phyloP scores from a whole-genome alignment of 1,139 yeast species.

The Taphrina confusa region DNA sequence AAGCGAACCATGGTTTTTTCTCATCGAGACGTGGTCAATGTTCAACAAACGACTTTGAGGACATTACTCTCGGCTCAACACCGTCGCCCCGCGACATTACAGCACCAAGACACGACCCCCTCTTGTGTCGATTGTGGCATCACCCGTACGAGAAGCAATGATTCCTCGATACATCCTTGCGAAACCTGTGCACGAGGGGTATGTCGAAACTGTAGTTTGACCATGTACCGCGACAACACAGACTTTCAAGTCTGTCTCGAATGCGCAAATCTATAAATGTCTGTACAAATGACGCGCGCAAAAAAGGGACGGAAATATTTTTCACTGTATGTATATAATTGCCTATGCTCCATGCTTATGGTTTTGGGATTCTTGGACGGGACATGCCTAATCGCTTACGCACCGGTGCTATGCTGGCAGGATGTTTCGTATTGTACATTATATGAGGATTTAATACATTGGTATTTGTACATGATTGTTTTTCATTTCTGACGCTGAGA shows the following conservation, averaged over 20 bases:
- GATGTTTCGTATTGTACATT: background rate
- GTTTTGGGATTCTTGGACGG: constrained; percentile 18
- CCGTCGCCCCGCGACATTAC: background rate
- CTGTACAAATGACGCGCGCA: background rate
- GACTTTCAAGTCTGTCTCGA: constrained; percentile 22
- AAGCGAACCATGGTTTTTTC: background rate
- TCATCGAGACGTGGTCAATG: background rate
- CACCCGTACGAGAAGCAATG: background rate
- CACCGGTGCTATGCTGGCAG: background rate
- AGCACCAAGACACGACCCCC: background rate
- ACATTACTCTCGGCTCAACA: background rate
- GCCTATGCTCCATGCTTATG: background rate
- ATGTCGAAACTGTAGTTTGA: constrained; percentile 26
- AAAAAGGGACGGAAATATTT: too few species aligned
- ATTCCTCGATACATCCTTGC: background rate
- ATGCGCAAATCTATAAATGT: constrained; percentile 1
- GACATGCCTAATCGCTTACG: constrained; percentile 29
- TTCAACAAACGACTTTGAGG: background rate
- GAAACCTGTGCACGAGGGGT: constrained; percentile 5
- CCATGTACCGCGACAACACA: constrained; percentile 4
- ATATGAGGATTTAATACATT: too few species aligned
- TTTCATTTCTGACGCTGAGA: too few species aligned
- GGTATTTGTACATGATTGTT: too few species aligned
- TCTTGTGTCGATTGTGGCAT: background rate
- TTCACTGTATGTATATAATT: background rate